phyloP scores from a whole-genome alignment of 2,329 filamentous ascomycete genomes.

The Trichocomaceae sp. region DNA sequence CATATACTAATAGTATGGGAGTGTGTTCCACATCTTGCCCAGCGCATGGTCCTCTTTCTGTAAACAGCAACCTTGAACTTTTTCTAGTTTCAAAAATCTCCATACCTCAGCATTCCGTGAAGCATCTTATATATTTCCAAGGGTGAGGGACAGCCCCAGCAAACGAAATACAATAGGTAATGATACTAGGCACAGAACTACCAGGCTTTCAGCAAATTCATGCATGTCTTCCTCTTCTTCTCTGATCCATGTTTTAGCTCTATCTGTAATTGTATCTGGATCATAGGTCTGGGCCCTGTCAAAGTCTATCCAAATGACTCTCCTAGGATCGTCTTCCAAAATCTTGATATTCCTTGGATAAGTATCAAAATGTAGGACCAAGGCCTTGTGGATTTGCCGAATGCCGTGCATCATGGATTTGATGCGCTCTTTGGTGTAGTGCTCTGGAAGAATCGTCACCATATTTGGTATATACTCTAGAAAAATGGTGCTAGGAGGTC shows the following conservation, averaged over 20 bases:
- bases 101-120: not conserved
- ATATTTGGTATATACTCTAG: conserved; percentile 16
- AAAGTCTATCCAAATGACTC: not conserved
- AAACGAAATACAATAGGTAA: not conserved
- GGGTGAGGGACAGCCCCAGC: not conserved
- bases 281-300: not conserved
- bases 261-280: not conserved
- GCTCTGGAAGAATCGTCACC: conserved; percentile 7
- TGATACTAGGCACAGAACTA: not conserved
- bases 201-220: not conserved
- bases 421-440: conserved; percentile 12
- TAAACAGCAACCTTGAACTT: not conserved
- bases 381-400: not conserved
- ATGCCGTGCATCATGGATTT: not conserved
- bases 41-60: not conserved
- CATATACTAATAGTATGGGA: not conserved
- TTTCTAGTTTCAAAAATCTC: too few species aligned
- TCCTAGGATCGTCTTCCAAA: not conserved
- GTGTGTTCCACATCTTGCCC: not conserved
- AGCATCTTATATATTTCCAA: not conserved
- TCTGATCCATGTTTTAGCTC: not conserved
- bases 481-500: conserved; percentile 15
- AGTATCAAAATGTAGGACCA: not conserved
- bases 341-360: not conserved
- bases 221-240: not conserved